phyloP scores from a whole-genome alignment of 2,329 filamentous ascomycete genomes.

The Xylariomycetidae sp. region DNA sequence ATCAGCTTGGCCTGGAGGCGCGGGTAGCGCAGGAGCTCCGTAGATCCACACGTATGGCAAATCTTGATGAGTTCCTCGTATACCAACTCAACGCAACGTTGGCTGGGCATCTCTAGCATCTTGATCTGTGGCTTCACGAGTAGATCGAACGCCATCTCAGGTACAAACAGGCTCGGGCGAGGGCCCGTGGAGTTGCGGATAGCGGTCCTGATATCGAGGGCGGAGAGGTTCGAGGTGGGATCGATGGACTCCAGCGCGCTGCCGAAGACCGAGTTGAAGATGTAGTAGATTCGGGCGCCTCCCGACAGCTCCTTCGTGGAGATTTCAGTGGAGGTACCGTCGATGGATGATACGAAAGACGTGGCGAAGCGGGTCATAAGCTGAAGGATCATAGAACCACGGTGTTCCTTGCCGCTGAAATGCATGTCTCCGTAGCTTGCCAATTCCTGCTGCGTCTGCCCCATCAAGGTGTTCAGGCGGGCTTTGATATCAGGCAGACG shows the following conservation, averaged over 20 bases:
- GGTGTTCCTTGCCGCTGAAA: conserved; percentile 94
- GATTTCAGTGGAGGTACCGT: conserved; percentile 96
- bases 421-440: conserved; percentile 97
- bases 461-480: conserved; percentile 95
- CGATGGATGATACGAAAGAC: conserved; percentile 96
- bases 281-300: conserved; percentile 94
- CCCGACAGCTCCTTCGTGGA: conserved; percentile 97
- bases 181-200: conserved; percentile 98
- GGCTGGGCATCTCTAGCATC: conserved; percentile 86
- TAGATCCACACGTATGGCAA: conserved; percentile 95
- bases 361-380: conserved; percentile 98
- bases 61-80: conserved; percentile 99
- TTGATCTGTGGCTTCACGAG: conserved; percentile 99
- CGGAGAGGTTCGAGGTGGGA: conserved; percentile 89
- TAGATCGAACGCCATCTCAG: conserved; percentile 94
- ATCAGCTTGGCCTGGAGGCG: conserved; percentile 94
- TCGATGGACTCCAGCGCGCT: conserved; percentile 95
- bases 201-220: conserved; percentile 90
- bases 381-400: conserved; percentile 89
- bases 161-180: conserved; percentile 90
- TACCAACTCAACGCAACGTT: conserved; percentile 94
- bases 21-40: conserved; percentile 85
- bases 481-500: conserved; percentile 97
- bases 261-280: conserved; percentile 98
- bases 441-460: conserved; percentile 97